Evolutionary conservation across 192 early-diverging fungal genomes (phyloP), one percentile per base, ranked within the genome.

Genomic region (Coemansia sp.): DNA sequence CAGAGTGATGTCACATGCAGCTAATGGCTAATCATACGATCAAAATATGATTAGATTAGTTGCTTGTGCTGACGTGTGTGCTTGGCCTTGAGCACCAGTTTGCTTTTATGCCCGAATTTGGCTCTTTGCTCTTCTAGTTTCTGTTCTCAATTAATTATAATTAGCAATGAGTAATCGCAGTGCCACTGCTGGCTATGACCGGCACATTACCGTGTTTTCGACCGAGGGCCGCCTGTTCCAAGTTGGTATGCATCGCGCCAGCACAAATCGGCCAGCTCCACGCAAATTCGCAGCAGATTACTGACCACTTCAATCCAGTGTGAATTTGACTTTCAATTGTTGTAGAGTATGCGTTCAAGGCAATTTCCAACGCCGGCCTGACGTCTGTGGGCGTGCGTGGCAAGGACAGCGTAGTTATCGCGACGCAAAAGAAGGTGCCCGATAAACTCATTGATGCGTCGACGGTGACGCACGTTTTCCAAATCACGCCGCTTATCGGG

Each of bases 151-250:
- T 40, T 40, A 13, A 40, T 40, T 40, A 1, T 40, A 40, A 16
- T 28, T 16, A 16, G 0, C 24, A 70, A 83, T 83, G 81, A 76
- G 76, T 73, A 74, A 48, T 50, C 81, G 74, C 56, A 74, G 75
- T n/a, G 68, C 80, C 50, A 76, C 66, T 40, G 76, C 85, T 23
- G 94, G 94, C 69, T 96, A 99, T 83, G 98, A 99, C 86, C 92
- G 98, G 63, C 96, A 99, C 74, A 98, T 99, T 76, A 99, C 98
- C 61, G 93, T 99, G 77, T 99, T 99, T 73, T 99, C 98, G 26
- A 96, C 98, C 21, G 98, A 99, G 74, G 98, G 98, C 60, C 88
- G 95, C 43, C 88, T 99, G 59, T 99, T 99, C 79, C 98, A 99
- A 94, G 95, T 99, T 61, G 94, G 94, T 96, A 90, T 60, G 85